Percentiles rank a stretch among this genome's conserved stretches.
Evolutionary conservation across 345 rosid genomes (phyloP).

Genomic region (Aethionema arabicum): DNA sequence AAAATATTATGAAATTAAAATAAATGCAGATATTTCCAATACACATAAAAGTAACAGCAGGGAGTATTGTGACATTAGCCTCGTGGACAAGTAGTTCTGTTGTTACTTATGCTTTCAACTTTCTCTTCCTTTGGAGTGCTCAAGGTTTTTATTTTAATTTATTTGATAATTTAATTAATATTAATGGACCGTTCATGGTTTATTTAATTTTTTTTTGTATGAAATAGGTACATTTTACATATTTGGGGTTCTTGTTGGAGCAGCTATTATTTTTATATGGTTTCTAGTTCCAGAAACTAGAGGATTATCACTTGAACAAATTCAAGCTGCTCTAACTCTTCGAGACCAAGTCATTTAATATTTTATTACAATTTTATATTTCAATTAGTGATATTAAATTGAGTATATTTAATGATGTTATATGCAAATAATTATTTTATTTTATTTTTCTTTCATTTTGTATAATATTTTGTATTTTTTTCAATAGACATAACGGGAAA

Average conservation of each 20-base stretch:
- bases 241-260: slow-evolving; percentile 27
- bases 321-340: slow-evolving; percentile 47
- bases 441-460: no score
- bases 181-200: no score
- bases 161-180: no score
- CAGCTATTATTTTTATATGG: slow-evolving; percentile 50
- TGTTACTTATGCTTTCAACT: slow-evolving; percentile 44
- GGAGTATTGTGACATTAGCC: slow-evolving; percentile 46
- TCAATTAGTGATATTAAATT: background rate
- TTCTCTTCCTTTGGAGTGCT: slow-evolving; percentile 47
- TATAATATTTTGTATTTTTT: no score
- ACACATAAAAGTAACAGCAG: slow-evolving; percentile 49
- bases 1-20: no score
- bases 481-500: no score
- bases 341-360: background rate
- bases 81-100: slow-evolving; percentile 43
- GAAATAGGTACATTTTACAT: slow-evolving; percentile 32
- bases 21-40: slow-evolving; percentile 50
- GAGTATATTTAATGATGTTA: no score
- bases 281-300: slow-evolving; percentile 71
- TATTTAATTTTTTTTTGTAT: background rate
- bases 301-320: slow-evolving; percentile 70
- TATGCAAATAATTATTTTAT: no score
- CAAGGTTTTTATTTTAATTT: slow-evolving; percentile 27
- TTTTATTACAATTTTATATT: no score